Conservation (phyloP, 352 stramenopile species). For the Pythium monospermum region DNA sequence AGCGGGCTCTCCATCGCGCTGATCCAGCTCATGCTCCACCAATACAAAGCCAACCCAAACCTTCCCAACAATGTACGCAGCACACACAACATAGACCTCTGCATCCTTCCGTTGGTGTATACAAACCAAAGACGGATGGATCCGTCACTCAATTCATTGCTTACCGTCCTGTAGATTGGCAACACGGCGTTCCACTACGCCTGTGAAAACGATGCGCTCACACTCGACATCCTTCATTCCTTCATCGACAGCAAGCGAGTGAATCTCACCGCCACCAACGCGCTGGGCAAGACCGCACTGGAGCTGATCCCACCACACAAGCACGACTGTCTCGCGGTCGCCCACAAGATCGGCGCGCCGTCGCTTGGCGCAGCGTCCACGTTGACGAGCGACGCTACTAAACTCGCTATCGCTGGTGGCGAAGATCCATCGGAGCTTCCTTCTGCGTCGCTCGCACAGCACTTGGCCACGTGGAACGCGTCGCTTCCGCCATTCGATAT, state of each 20-base stretch:
- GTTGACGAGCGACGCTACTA: slow-evolving; percentile 8
- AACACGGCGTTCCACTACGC: slow-evolving; percentile 69
- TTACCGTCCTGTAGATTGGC: slow-evolving; percentile 69
- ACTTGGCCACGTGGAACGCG: slow-evolving; percentile 55
- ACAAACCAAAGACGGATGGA: background rate
- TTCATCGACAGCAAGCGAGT: slow-evolving; percentile 54
- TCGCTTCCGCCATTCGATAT: slow-evolving; percentile 73
- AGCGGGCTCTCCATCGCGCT: slow-evolving; percentile 34
- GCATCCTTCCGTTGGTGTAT: too few species aligned
- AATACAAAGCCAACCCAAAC: slow-evolving; percentile 66
- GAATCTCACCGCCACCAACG: slow-evolving; percentile 64
- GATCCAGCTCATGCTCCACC: slow-evolving; percentile 39
- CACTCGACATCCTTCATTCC: slow-evolving; percentile 50
- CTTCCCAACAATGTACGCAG: slow-evolving; percentile 61
- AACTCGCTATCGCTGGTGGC: slow-evolving; percentile 35
- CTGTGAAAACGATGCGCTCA: slow-evolving; percentile 61
- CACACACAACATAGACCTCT: too few species aligned
- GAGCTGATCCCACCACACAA: slow-evolving; percentile 56
- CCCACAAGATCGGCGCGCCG: slow-evolving; percentile 50
- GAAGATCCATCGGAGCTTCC: slow-evolving; percentile 62
- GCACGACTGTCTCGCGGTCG: slow-evolving; percentile 49
- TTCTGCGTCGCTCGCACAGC: slow-evolving; percentile 30
- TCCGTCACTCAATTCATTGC: too few species aligned
- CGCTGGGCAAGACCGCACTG: slow-evolving; percentile 58
- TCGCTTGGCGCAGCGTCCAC: slow-evolving; percentile 20